phyloP scores from a whole-genome alignment of 495 filamentous ascomycete species.

The Penicillium angulare region DNA sequence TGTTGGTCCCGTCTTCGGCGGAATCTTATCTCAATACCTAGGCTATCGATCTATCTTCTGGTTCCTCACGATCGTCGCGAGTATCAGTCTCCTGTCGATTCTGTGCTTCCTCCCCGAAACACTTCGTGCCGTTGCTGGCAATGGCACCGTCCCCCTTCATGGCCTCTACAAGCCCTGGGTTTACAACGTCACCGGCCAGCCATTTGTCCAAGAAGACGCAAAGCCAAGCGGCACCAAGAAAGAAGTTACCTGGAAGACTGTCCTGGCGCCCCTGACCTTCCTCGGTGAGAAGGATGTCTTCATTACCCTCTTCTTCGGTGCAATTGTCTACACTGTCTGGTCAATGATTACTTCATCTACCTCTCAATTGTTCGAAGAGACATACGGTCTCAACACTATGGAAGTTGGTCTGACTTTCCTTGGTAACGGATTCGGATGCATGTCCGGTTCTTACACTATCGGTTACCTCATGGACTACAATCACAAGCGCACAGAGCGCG shows the following conservation, averaged over 20 bases:
- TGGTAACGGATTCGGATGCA: constrained; percentile 40
- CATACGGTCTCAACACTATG: constrained; percentile 32
- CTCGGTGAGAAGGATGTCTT: constrained; percentile 46
- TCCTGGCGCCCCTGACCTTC: constrained; percentile 38
- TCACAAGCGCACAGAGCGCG: constrained; percentile 33
- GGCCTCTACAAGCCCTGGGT: constrained; percentile 39
- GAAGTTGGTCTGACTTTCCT: constrained; percentile 44
- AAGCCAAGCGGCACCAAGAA: constrained; percentile 17
- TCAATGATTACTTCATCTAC: constrained; percentile 52
- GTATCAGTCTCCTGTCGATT: constrained; percentile 48
- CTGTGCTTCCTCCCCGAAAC: constrained; percentile 66
- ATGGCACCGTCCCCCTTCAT: constrained; percentile 50
- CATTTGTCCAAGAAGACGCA: constrained; percentile 17
- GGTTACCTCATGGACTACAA: constrained; percentile 44
- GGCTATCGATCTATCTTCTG: constrained; percentile 73
- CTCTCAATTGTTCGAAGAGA: constrained; percentile 34
- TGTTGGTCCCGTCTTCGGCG: constrained; percentile 65
- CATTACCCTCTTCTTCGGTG: constrained; percentile 43
- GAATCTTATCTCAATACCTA: constrained; percentile 59
- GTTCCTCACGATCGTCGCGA: constrained; percentile 62
- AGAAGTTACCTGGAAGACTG: constrained; percentile 35
- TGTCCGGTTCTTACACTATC: constrained; percentile 34
- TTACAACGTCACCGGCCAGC: constrained; percentile 35
- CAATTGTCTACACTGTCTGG: constrained; percentile 50
- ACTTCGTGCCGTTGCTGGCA: constrained; percentile 67